Evolutionary conservation across 768 basidiomycete species (phyloP), one percentile per base, ranked within the genome.

Genomic region (Cyclocybe cylindracea): DNA sequence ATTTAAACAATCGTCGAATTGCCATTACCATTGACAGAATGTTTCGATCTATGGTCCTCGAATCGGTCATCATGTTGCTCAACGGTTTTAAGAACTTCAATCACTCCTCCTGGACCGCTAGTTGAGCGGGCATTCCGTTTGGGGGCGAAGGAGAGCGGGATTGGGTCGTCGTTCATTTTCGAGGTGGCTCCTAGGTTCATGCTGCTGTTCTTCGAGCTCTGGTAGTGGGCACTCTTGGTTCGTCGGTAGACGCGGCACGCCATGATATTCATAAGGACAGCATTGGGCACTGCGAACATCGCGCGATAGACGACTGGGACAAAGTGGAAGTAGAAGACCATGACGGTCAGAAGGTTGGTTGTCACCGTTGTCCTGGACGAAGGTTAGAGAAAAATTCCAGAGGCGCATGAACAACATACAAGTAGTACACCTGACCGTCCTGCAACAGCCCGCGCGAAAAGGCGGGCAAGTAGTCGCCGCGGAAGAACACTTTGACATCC

Each of bases 381-480:
- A 13, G n/a, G 19, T 18, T 19, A 35, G n/a, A 3, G 7, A 33
- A 16, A n/a, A n/a, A n/a, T 5, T 42, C 32, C 4, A n/a, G 10
- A 2, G 7, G 16, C 2, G 32, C 18, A 3, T n/a, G n/a, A n/a
- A n/a, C n/a, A n/a, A n/a, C n/a, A n/a, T n/a, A n/a, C n/a, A n/a
- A n/a, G n/a, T n/a, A n/a, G n/a, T 69, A 70, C 11, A 54, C 48
- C 51, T 66, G 67, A 1, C 67, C 67, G n/a, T 66, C 66, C 24
- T 57, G 56, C 9, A 67, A 44, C 0, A 69, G 43, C 9, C 56
- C n/a, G n/a, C 54, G 57, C 3, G 62, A 60, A 11, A 66, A 61
- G 4, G 46, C 48, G 2, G 69, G 65, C 5, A 67, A 35, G 47
- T 57, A n/a, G 14, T 44, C 46, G 4, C 64, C 63, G 24, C 24